Evolutionary conservation across 345 rosid species (phyloP), one percentile per base, ranked within the genome.

Genomic region (Erysimum cheiranthoides): DNA sequence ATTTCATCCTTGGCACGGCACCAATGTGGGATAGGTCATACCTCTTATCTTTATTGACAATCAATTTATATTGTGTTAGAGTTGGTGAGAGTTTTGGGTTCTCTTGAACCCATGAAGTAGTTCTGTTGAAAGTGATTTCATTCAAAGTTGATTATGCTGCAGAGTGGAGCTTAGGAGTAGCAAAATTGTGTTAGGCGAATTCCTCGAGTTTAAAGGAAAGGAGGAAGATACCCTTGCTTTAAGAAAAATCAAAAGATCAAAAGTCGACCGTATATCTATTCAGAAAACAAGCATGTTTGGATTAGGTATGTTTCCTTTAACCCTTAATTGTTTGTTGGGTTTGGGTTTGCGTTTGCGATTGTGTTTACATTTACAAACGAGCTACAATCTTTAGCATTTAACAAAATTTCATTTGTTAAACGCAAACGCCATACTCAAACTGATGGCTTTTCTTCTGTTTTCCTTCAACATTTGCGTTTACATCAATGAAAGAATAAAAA

Each of bases 21-120:
- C 98, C 98, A 21, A 82, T 86, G 85, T 94, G 97, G 97, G 98
- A 94, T 46, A 94, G 98, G 98, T 94, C 73, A 61, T 82, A 76
- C 78, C 13, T 68, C 73, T 59, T 83, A 72, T 75, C 31, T 73
- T 78, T 39, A n/a, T 56, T 36, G 70, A 28, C 72, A 69, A 46
- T 70, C 27, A 42, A 43, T 27, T 27, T 16, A 34, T 30, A 8
- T 60, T 27, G 63, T 3, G 13, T 68, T 32, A 36, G 27, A 8
- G 28, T 34, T 47, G 8, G 34, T 51, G 3, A 25, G 61, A 34
- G 39, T 18, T 49, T 40, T 61, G 12, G 4, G 1, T 47, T 71
- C 52, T 46, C 18, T 45, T 69, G 43, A 47, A 34, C 68, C 52
- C 18, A 47, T 45, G 8, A 54, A 40, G 56, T 81, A 61, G 27